Percentiles rank a stretch among this genome's conserved stretches.
phyloP scores from a whole-genome alignment of 257 asterid species.

The Solanum rostratum region DNA sequence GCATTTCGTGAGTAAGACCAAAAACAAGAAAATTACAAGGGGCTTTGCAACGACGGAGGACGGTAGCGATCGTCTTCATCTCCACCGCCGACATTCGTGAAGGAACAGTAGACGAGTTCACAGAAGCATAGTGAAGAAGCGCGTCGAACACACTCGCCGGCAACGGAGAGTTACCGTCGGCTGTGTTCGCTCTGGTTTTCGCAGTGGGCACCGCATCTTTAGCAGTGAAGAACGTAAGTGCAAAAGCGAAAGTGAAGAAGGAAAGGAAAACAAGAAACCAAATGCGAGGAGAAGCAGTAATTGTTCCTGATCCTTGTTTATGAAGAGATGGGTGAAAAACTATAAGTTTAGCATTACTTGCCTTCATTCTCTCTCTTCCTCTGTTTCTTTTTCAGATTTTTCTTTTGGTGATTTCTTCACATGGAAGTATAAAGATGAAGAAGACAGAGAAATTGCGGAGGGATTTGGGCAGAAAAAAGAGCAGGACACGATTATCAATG shows the following conservation, averaged over 20 bases:
- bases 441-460: background rate
- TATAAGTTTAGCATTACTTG: constrained; percentile 40
- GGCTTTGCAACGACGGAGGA: constrained; percentile 47
- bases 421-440: background rate
- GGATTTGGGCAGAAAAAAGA: background rate
- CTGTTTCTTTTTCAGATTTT: background rate
- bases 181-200: background rate
- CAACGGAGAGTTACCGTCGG: constrained; percentile 11
- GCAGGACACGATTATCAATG: constrained; percentile 3
- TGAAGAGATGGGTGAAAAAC: constrained; percentile 54
- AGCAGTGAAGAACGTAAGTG: constrained; percentile 45
- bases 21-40: constrained; percentile 75
- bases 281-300: constrained; percentile 34
- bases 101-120: constrained; percentile 15
- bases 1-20: constrained; percentile 69
- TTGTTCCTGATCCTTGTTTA: constrained; percentile 27
- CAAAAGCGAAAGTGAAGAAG: constrained; percentile 48
- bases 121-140: constrained; percentile 62
- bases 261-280: constrained; percentile 36
- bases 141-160: constrained; percentile 44
- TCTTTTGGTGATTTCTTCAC: background rate
- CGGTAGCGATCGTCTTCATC: constrained; percentile 33
- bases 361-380: constrained; percentile 36
- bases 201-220: constrained; percentile 18
- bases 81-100: constrained; percentile 48